Conservation (phyloP, 1,139 yeast genomes). For the Hansenula lynferdii region DNA sequence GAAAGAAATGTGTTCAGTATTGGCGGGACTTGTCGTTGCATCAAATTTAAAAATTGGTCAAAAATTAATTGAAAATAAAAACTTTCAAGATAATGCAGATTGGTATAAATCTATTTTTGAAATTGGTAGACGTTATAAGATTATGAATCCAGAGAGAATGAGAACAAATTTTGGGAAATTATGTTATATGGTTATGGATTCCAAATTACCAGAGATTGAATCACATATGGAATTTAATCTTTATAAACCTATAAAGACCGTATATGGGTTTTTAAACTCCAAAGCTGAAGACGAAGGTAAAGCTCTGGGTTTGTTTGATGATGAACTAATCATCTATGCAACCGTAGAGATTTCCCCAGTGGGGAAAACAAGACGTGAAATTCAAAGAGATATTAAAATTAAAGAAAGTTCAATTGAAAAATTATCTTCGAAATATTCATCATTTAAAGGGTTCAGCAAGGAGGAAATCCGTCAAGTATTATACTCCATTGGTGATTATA, state of each 20-base stretch:
- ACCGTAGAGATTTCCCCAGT: constrained; percentile 59
- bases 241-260: constrained; percentile 64
- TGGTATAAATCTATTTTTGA: constrained; percentile 69
- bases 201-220: constrained; percentile 61
- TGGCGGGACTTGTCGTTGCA: constrained; percentile 71
- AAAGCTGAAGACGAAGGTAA: constrained; percentile 31
- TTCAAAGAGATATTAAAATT: constrained; percentile 51
- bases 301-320: constrained; percentile 44
- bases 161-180: constrained; percentile 69
- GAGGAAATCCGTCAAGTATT: constrained; percentile 63
- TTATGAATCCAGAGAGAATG: constrained; percentile 77
- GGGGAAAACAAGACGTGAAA: constrained; percentile 44
- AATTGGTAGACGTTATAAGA: constrained; percentile 70
- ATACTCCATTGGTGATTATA: constrained; percentile 72
- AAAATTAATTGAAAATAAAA: constrained; percentile 53
- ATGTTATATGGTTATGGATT: constrained; percentile 79
- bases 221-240: constrained; percentile 67
- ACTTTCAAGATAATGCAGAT: constrained; percentile 57
- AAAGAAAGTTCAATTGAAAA: constrained; percentile 62
- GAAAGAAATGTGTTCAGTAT: constrained; percentile 66
- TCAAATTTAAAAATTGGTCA: constrained; percentile 65
- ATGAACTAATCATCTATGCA: constrained; percentile 52
- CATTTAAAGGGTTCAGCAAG: constrained; percentile 30
- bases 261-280: constrained; percentile 38
- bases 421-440: constrained; percentile 38